A percentile compares a stretch with the other conserved stretches of the same genome.
phyloP scores from a whole-genome alignment of 805 yeast genomes.

The Kodamaea hsintzibuensis region DNA sequence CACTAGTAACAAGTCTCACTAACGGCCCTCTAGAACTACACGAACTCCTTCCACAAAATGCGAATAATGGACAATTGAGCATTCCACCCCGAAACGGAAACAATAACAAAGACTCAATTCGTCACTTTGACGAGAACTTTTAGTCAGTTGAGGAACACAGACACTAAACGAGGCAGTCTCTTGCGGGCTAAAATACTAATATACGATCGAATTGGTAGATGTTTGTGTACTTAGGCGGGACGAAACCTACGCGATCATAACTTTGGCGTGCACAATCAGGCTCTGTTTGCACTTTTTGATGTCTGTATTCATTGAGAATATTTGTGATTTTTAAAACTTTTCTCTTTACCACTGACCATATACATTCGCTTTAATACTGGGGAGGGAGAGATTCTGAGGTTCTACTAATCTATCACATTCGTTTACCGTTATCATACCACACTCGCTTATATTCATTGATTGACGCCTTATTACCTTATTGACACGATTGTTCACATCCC shows the following conservation, averaged over 20 bases:
- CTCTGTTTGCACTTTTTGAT: neutral
- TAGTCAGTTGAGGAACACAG: neutral
- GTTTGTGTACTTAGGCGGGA: neutral
- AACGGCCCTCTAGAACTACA: no score
- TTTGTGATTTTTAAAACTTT: neutral
- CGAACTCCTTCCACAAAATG: neutral
- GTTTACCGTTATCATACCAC: neutral
- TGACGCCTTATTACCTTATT: neutral
- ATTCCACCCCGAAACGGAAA: slow-evolving; percentile 1
- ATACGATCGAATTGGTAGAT: neutral
- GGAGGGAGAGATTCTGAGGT: neutral
- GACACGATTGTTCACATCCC: neutral
- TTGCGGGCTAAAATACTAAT: neutral
- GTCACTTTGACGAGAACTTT: neutral
- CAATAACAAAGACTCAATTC: neutral
- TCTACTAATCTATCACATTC: neutral
- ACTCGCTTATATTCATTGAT: neutral
- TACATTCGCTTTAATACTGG: slow-evolving; percentile 1
- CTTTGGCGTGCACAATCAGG: neutral
- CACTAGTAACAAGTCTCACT: neutral
- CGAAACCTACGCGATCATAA: neutral
- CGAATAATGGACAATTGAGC: neutral
- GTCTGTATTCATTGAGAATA: neutral
- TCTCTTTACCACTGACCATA: neutral
- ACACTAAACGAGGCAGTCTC: neutral